Percentiles rank a stretch among this genome's conserved stretches.
phyloP scores from a whole-genome alignment of 148 eudicot genomes.

The Rhododendron vialii region DNA sequence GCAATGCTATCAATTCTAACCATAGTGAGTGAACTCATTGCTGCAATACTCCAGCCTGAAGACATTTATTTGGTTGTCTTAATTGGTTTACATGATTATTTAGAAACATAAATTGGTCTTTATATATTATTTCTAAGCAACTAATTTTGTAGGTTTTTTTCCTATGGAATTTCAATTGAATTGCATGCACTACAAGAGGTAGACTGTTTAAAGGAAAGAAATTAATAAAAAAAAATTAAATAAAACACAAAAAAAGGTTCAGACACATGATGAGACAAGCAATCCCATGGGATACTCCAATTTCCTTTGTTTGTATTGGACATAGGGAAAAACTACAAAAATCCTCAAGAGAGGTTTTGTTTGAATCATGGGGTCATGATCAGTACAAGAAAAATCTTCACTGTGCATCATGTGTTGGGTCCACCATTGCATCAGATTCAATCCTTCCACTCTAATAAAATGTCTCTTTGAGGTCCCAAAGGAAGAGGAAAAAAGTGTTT shows the following conservation, averaged over 20 bases:
- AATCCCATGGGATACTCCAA: background rate
- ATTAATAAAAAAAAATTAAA: background rate
- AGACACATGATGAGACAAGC: background rate
- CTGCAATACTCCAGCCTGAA: background rate
- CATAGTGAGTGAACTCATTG: background rate
- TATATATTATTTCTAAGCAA: background rate
- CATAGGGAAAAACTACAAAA: background rate
- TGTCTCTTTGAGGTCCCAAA: background rate
- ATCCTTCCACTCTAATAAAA: background rate
- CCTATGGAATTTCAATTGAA: background rate
- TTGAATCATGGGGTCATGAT: background rate
- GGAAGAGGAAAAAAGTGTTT: background rate
- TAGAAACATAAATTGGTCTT: background rate
- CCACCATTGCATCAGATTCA: conserved; percentile 2
- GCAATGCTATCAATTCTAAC: background rate
- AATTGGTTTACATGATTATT: background rate
- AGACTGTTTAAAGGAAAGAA: no score
- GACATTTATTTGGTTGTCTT: background rate
- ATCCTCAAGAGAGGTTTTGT: background rate
- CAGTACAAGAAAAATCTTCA: background rate
- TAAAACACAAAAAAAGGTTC: no score
- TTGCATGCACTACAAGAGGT: background rate
- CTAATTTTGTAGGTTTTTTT: background rate
- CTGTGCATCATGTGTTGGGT: background rate
- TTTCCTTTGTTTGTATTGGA: background rate